These are phyloP conservation scores for Westerdykella sp. DNA, from an alignment of 2,329 filamentous ascomycete species.

Conservation along the genomic window DNA sequence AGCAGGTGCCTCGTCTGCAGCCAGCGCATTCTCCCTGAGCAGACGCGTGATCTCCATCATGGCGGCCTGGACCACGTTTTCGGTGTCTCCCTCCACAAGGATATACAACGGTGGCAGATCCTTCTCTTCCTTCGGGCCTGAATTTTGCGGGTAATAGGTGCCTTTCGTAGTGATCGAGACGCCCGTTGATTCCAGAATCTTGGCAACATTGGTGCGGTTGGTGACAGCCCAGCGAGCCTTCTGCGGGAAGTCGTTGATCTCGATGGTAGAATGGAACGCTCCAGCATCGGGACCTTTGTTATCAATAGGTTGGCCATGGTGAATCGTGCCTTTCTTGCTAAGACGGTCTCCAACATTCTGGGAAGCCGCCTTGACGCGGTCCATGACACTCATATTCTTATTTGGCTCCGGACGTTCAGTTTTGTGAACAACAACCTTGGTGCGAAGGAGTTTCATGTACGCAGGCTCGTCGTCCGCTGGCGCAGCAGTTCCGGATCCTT, in stretches of 20 bases:
- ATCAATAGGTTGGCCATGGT: conserved; percentile 89
- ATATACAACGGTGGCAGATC: conserved; percentile 95
- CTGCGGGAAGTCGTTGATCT: conserved; percentile 99
- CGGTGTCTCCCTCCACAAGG: conserved; percentile 93
- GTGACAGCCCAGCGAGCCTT: conserved; percentile 98
- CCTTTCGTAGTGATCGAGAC: conserved; percentile 98
- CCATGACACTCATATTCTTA: conserved; percentile 56
- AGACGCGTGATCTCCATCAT: conserved; percentile 85
- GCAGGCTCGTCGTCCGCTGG: conserved; percentile 24
- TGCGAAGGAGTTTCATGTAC: conserved; percentile 47
- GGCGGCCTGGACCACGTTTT: conserved; percentile 82
- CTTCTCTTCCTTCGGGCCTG: conserved; percentile 57
- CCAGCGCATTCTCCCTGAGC: conserved; percentile 83
- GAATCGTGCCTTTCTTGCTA: conserved; percentile 80
- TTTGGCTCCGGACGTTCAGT: conserved; percentile 55
- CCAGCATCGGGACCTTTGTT: conserved; percentile 98
- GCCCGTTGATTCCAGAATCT: conserved; percentile 90
- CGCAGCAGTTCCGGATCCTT: conserved; percentile 40
- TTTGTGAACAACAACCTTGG: conserved; percentile 67
- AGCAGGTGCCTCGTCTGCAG: conserved; percentile 25
- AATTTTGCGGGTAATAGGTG: conserved; percentile 76
- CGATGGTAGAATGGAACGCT: conserved; percentile 90
- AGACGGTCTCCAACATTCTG: conserved; percentile 86
- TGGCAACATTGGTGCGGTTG: conserved; percentile 95
- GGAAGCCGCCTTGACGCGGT: conserved; percentile 85